phyloP scores from a whole-genome alignment of 768 basidiomycete genomes.

The Lactarius pseudohatsudake region DNA sequence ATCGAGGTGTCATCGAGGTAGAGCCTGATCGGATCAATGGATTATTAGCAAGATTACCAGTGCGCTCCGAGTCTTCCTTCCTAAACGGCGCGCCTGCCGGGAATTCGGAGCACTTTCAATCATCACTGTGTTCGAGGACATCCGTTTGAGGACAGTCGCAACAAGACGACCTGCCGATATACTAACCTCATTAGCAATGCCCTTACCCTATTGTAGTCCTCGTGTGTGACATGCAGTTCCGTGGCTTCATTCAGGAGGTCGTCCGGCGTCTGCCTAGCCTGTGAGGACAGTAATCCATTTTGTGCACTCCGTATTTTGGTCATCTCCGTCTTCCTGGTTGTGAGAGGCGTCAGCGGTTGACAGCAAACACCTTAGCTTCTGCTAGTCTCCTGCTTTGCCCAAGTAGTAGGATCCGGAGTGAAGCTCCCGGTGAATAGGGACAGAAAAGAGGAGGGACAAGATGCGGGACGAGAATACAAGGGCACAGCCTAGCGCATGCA shows the following conservation, averaged over 20 bases:
- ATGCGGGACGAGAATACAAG: too few species aligned
- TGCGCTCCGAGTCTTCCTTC: not conserved
- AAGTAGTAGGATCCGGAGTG: too few species aligned
- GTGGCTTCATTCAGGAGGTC: conserved; percentile 4
- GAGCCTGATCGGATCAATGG: not conserved
- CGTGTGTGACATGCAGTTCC: not conserved
- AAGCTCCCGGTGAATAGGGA: too few species aligned
- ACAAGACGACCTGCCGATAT: not conserved
- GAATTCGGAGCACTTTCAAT: not conserved
- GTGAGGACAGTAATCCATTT: not conserved
- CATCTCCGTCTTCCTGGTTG: too few species aligned
- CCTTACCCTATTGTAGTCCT: conserved; percentile 4
- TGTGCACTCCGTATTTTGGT: too few species aligned
- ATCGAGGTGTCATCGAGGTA: conserved; percentile 11
- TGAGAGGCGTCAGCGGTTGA: too few species aligned
- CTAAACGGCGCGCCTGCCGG: not conserved
- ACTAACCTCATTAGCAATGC: conserved; percentile 6
- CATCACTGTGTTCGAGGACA: not conserved
- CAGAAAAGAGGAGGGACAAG: too few species aligned
- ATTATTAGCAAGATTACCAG: not conserved
- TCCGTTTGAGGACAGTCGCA: not conserved
- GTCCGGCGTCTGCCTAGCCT: not conserved
- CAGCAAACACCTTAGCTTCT: too few species aligned
- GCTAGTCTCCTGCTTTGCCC: too few species aligned
- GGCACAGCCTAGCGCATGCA: too few species aligned